phyloP scores from a whole-genome alignment of 139 green algal species.

The Eudorina sp. region DNA sequence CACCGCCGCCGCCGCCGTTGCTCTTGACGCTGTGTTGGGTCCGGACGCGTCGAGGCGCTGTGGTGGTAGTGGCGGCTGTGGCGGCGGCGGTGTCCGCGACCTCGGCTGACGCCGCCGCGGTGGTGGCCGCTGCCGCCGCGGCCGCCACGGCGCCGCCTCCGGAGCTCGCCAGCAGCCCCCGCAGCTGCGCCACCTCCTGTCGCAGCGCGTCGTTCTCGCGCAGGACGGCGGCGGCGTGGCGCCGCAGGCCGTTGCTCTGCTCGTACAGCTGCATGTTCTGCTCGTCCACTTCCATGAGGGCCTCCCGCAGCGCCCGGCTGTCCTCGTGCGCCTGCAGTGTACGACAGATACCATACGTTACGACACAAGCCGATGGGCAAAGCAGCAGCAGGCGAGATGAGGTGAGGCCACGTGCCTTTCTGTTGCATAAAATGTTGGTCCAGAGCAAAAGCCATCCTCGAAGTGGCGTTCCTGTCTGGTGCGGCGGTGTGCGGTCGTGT shows the following conservation, averaged over 20 bases:
- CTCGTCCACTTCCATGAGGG: constrained; percentile 6
- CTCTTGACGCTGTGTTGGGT: background rate
- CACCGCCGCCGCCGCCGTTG: background rate
- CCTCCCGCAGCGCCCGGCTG: constrained; percentile 5
- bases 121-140: background rate
- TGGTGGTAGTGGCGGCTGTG: background rate
- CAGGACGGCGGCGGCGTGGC: constrained; percentile 16
- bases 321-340: constrained; percentile 28
- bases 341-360: too few species aligned
- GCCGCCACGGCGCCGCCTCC: background rate
- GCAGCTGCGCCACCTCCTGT: background rate
- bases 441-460: too few species aligned
- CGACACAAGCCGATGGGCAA: too few species aligned
- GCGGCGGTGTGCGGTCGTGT: too few species aligned
- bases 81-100: background rate
- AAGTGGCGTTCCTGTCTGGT: too few species aligned
- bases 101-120: background rate
- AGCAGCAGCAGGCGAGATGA: too few species aligned
- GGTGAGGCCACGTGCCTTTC: too few species aligned
- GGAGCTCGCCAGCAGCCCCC: background rate
- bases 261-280: background rate
- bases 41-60: background rate
- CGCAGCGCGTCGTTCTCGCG: constrained; percentile 20
- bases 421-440: too few species aligned
- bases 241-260: constrained; percentile 12